Base-by-base conservation (phyloP, 78 protist genomes). In the Emiliania huxleyi region DNA sequence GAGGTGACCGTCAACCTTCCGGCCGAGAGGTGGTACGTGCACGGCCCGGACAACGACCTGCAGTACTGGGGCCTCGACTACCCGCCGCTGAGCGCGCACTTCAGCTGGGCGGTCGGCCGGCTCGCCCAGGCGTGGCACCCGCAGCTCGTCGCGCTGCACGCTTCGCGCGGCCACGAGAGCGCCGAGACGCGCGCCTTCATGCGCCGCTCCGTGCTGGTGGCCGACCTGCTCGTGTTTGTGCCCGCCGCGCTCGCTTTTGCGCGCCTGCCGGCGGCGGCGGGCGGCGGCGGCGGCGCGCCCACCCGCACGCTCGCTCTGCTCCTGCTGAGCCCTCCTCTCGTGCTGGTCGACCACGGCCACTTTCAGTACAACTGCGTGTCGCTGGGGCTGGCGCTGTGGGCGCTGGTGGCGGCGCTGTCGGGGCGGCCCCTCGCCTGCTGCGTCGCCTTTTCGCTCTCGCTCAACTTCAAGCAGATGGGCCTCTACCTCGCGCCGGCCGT, bases 61-160 rank as follows among this genome's bases (percentile, higher is more conserved):
- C 88, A 38, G 37, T 99, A 98, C 89, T 99, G 99, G 99, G 99
- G 99, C 0, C 85, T 98, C 8, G 99, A 99, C 96, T 99, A 99
- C 87, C 99, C 99, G 25, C 99, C 99, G 3, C 93, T 98, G 22
- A 96, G 98, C 0, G 99, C 99, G 0, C 98, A 97, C 73, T 94
- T 91, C 90, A 83, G 96, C 52, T 96, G 94, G 94, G 15, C 94
- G 12, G 55, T 88, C 38, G 99, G 99, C 49, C 44, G 52, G 84
- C 0, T 97, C 96, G 85, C 73, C 19, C 46, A 44, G 44, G 42
- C 4, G 6, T 5, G 26, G 40, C 56, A 90, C 22, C 93, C 95
- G 2, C n/a, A 38, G 25, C 44, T 83, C 56, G 95, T 98, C 87
- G 98, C 55, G n/a, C 95, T 98, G 35, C 91, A 88, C 83, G 43